Evolutionary conservation across 2,329 filamentous ascomycete species (phyloP).

Genomic region (Arthrobotrys sphaeroides): DNA sequence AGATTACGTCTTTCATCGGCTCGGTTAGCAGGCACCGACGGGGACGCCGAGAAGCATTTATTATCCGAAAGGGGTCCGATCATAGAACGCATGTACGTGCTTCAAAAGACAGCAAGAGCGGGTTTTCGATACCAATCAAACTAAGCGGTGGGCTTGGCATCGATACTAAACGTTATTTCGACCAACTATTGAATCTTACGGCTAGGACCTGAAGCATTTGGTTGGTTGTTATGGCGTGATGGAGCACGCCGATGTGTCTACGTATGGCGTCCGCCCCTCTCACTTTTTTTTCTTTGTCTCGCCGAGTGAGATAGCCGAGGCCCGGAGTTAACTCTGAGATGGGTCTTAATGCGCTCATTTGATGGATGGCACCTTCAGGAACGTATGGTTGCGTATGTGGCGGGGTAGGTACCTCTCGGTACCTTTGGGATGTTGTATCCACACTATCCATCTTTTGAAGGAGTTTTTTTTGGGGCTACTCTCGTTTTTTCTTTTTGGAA

Average conservation of each 20-base stretch:
- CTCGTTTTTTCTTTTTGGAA: constrained; percentile 26
- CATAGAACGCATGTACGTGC: constrained; percentile 38
- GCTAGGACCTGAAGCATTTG: constrained; percentile 33
- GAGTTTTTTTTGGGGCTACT: neutral
- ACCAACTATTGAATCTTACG: constrained; percentile 48
- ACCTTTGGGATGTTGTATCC: constrained; percentile 35
- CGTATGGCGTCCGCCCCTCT: constrained; percentile 5
- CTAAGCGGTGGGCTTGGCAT: constrained; percentile 50
- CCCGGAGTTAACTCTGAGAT: constrained; percentile 13
- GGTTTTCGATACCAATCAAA: constrained; percentile 47
- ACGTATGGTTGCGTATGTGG: constrained; percentile 36
- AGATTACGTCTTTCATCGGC: constrained; percentile 48
- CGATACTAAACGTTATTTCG: constrained; percentile 52
- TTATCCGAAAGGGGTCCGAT: constrained; percentile 50
- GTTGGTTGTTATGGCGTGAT: constrained; percentile 29
- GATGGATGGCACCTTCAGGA: constrained; percentile 5
- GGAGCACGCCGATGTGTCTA: constrained; percentile 22
- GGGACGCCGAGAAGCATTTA: constrained; percentile 44
- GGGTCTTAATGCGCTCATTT: constrained; percentile 9
- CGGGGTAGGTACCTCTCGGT: constrained; percentile 30
- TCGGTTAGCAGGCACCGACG: constrained; percentile 43
- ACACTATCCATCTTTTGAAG: constrained; percentile 30
- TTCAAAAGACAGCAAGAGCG: constrained; percentile 41
- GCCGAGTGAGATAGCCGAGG: constrained; percentile 12
- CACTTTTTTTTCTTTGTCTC: constrained; percentile 8